Percentiles rank a stretch among this genome's conserved stretches.
Conservation (phyloP, 2,329 filamentous ascomycete species). For the Onygenales sp. region DNA sequence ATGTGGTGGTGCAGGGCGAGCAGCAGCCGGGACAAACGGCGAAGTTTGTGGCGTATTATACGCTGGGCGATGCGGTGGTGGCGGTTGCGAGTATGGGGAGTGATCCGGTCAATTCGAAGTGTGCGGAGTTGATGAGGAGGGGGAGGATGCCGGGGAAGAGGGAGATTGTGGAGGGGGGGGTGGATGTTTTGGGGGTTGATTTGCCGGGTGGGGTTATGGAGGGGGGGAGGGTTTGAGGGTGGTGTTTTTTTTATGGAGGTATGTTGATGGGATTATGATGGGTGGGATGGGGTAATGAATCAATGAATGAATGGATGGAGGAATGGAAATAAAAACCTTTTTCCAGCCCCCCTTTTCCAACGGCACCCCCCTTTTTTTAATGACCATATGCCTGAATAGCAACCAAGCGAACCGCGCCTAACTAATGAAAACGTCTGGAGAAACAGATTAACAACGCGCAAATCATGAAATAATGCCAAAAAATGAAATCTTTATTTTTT, state of each 20-base stretch:
- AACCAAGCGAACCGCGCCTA: no score
- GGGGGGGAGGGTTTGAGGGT: background rate
- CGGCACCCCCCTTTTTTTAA: no score
- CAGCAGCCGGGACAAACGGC: conserved; percentile 49
- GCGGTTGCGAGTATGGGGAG: conserved; percentile 85
- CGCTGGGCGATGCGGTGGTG: conserved; percentile 73
- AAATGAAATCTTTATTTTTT: no score
- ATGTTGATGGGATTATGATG: background rate
- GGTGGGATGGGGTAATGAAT: no score
- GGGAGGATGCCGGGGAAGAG: conserved; percentile 76
- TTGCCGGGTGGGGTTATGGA: conserved; percentile 3
- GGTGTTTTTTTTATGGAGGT: background rate
- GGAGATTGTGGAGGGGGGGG: conserved; percentile 50
- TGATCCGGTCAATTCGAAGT: conserved; percentile 78
- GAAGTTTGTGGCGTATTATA: conserved; percentile 85
- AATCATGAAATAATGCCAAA: no score
- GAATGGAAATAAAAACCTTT: no score
- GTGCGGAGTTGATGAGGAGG: conserved; percentile 72
- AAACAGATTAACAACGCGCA: no score
- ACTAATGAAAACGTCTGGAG: no score
- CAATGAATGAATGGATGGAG: no score
- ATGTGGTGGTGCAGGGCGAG: conserved; percentile 69
- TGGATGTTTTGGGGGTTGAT: conserved; percentile 28
- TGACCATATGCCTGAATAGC: no score
- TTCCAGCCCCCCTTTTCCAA: no score